These are phyloP conservation scores for Pleurotus pulmonarius DNA, from an alignment of 768 basidiomycete species.

Conservation along the genomic window DNA sequence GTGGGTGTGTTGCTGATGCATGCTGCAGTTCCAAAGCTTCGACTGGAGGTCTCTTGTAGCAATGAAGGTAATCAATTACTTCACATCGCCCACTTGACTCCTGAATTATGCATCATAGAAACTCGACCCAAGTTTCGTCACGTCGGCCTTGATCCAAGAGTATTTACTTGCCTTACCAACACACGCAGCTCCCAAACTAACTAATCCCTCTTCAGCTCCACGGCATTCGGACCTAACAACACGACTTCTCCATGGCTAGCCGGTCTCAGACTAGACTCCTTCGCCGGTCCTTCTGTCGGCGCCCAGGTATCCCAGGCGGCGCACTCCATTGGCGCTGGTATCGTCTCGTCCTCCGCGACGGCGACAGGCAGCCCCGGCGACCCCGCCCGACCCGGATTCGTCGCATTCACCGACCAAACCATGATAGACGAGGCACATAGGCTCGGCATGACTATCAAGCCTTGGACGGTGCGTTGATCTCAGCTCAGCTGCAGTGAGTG, in stretches of 20 bases:
- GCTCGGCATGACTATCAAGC: conserved; percentile 60
- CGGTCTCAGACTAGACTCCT: conserved; percentile 58
- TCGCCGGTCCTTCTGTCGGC: conserved; percentile 51
- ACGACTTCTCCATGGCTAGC: conserved; percentile 63
- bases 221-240: conserved; percentile 35
- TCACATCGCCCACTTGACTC: neutral
- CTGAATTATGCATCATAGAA: conserved; percentile 26
- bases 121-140: conserved; percentile 52
- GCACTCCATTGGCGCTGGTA: conserved; percentile 54
- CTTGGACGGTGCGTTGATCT: conserved; percentile 61
- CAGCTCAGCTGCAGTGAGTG: too few species aligned
- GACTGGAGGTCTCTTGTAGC: conserved; percentile 74
- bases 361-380: conserved; percentile 37
- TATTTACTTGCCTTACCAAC: conserved; percentile 17
- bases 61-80: conserved; percentile 51
- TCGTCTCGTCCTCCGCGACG: conserved; percentile 59
- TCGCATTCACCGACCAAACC: conserved; percentile 57
- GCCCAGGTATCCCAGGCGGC: conserved; percentile 69
- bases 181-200: neutral
- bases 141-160: conserved; percentile 66
- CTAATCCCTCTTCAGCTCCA: conserved; percentile 26
- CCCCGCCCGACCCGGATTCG: conserved; percentile 38
- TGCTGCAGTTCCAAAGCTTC: conserved; percentile 69
- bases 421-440: conserved; percentile 69
- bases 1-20: too few species aligned